A percentile compares a stretch with the other conserved stretches of the same genome.
These are phyloP conservation scores for Lepidium aucheri DNA, from an alignment of 345 rosid genomes.

Conservation along the genomic window DNA sequence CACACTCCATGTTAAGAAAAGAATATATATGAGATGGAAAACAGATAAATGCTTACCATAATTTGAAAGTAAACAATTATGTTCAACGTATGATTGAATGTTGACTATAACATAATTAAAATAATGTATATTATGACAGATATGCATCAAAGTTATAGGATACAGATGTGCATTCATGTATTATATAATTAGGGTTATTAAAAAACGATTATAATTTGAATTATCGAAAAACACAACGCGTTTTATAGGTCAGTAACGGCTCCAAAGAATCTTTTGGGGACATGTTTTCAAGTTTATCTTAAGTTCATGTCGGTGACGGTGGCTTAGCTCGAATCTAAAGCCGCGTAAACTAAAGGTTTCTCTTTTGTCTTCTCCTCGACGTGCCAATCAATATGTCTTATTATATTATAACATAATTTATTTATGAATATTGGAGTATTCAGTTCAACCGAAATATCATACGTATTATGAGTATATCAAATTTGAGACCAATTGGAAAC, in stretches of 20 bases:
- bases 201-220: neutral
- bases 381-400: conserved; percentile 16
- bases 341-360: conserved; percentile 23
- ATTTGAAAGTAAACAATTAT: no score
- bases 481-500: no score
- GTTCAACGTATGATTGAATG: neutral
- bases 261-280: conserved; percentile 26
- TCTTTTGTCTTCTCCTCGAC: conserved; percentile 24
- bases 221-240: conserved; percentile 22
- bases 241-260: conserved; percentile 15
- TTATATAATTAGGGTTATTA: neutral
- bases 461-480: no score
- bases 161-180: conserved; percentile 8
- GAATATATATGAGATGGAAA: no score
- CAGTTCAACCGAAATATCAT: no score
- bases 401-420: neutral
- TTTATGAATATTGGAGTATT: no score
- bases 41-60: no score
- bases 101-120: neutral
- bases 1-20: no score
- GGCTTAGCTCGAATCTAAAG: conserved; percentile 18
- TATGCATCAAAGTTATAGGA: conserved; percentile 16
- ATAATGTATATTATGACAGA: conserved; percentile 8
- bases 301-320: conserved; percentile 25
- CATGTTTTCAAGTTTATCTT: conserved; percentile 22